These are phyloP conservation scores for Aspergillus alliaceus DNA, from an alignment of 2,329 filamentous ascomycete genomes.

Conservation along the genomic window DNA sequence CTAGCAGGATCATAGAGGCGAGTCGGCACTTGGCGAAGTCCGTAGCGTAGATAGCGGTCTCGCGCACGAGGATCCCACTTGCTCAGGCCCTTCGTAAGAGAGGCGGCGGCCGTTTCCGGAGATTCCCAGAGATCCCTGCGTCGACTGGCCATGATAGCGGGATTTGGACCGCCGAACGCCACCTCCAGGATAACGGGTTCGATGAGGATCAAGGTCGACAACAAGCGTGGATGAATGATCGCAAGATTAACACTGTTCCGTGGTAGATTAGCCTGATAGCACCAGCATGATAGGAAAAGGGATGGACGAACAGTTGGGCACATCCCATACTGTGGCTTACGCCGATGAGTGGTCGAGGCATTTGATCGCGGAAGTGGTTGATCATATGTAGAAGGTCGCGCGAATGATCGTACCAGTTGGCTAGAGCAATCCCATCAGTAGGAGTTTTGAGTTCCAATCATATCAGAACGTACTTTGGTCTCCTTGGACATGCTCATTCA, in stretches of 20 bases:
- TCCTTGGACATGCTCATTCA: slow-evolving; percentile 71
- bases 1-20: slow-evolving; percentile 7
- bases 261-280: not conserved
- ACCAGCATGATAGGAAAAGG: not conserved
- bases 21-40: slow-evolving; percentile 13
- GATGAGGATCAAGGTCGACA: slow-evolving; percentile 69
- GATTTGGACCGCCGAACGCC: slow-evolving; percentile 1
- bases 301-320: slow-evolving; percentile 53
- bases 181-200: slow-evolving; percentile 52
- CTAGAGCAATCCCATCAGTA: slow-evolving; percentile 30
- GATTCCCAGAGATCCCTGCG: slow-evolving; percentile 11
- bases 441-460: too few species aligned
- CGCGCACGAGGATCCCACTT: not conserved
- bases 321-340: slow-evolving; percentile 85
- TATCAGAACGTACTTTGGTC: slow-evolving; percentile 56
- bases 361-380: slow-evolving; percentile 28
- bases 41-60: not conserved
- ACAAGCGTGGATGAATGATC: slow-evolving; percentile 73
- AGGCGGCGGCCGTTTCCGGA: slow-evolving; percentile 1
- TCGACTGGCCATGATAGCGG: slow-evolving; percentile 3
- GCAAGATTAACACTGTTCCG: slow-evolving; percentile 55
- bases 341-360: slow-evolving; percentile 64
- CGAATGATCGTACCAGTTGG: slow-evolving; percentile 75
- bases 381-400: slow-evolving; percentile 68
- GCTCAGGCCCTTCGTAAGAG: not conserved